Evolutionary conservation across 208 protist genomes (phyloP), one percentile per base, ranked within the genome.

Genomic region (Trypanosoma avium): DNA sequence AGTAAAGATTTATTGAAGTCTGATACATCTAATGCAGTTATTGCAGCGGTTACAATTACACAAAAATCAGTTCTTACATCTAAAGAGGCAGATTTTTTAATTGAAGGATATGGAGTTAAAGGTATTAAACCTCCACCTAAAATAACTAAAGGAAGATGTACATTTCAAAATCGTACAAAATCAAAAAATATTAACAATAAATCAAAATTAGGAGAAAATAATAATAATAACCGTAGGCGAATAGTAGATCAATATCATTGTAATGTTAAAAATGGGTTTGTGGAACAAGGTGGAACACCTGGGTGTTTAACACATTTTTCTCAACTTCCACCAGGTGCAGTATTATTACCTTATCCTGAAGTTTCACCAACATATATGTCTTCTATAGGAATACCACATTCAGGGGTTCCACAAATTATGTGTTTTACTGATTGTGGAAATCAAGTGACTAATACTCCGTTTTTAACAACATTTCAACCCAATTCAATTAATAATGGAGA

Each of bases 71-170:
- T 26, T 3, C 40, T 35, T 30, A 1, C 32, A 36, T 27, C 22
- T 19, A 54, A 45, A 27, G 22, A 33, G 27, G 8, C 33, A 8
- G 53, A 45, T 13, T 24, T 32, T 42, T 3, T 17, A 19, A 45
- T 21, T 30, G 62, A 69, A 22, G 32, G 19, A 10, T 26, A 2
- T 30, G 9, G 3, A 22, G 35, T 4, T 33, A 69, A 61, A 36
- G 22, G 62, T 24, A 22, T 60, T 21, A 69, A 69, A 61, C 53
- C 52, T 17, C 53, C 38, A 1, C 50, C 53, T n/a, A 69, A 61
- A 61, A 53, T 61, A n/a, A 52, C 61, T 2, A 67, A 67, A 38
- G 49, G 61, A 24, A 58, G 12, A 19, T 58, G 10, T 35, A 13
- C 21, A 26, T 49, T 26, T 15, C 22, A 59, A 22, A 40, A 22